A percentile compares a stretch with the other conserved stretches of the same genome.
phyloP scores from a whole-genome alignment of 192 early-diverging fungal genomes.

The Podochytrium sp. region DNA sequence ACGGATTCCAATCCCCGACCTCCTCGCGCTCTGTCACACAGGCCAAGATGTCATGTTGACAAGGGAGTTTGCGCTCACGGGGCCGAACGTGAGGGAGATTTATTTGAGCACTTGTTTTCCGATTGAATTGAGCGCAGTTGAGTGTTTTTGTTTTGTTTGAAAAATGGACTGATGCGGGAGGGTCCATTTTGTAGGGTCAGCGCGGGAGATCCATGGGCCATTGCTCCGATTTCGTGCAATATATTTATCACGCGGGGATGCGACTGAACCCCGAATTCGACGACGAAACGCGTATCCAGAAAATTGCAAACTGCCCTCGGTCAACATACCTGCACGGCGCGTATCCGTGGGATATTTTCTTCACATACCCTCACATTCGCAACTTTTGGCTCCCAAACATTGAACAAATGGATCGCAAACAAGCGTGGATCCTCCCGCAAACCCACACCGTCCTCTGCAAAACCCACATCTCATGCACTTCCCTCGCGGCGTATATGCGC shows the following conservation, averaged over 20 bases:
- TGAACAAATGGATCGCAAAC: conserved; percentile 20
- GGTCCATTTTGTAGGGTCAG: background rate
- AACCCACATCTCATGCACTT: background rate
- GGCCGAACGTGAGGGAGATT: background rate
- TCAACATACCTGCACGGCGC: conserved; percentile 9
- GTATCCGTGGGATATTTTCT: conserved; percentile 5
- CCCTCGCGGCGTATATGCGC: background rate
- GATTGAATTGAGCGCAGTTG: conserved; percentile 4
- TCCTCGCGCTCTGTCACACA: background rate
- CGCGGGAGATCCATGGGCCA: conserved; percentile 21
- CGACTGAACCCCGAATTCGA: background rate
- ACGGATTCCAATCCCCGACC: background rate
- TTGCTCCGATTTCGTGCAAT: conserved; percentile 21
- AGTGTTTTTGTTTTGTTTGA: background rate
- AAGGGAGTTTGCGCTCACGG: background rate
- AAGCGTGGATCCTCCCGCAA: conserved; percentile 1
- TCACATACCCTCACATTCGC: background rate
- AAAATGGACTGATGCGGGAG: too few relatives aligned
- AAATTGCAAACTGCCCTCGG: conserved; percentile 17
- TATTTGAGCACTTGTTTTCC: conserved; percentile 8
- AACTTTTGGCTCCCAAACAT: conserved; percentile 25
- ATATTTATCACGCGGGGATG: conserved; percentile 13
- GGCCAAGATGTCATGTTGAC: background rate
- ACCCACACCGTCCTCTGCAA: conserved; percentile 15
- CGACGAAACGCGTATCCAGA: background rate